These are phyloP conservation scores for Neobulgaria alba DNA, from an alignment of 2,329 filamentous ascomycete species.

Conservation along the genomic window DNA sequence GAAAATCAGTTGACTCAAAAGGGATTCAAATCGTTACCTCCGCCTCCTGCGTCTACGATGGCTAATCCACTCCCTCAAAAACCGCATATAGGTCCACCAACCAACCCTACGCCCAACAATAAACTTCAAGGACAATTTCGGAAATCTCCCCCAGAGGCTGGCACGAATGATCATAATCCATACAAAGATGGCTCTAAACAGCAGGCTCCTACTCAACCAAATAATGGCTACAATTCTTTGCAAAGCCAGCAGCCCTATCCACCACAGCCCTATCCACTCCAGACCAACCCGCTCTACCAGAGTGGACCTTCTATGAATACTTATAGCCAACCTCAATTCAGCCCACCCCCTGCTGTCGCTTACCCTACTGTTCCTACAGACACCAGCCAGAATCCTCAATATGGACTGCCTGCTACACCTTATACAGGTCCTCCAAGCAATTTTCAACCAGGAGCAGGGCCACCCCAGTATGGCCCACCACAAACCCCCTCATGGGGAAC, in stretches of 20 bases:
- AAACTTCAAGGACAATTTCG: not conserved
- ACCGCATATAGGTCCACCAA: not conserved
- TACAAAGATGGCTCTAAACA: not conserved
- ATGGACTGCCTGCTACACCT: not conserved
- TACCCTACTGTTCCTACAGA: not conserved
- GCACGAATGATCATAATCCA: not conserved
- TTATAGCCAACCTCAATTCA: constrained; percentile 1
- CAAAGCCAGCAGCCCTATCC: not conserved
- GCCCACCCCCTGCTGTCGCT: constrained; percentile 2
- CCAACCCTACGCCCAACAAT: not conserved
- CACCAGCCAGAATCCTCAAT: not conserved
- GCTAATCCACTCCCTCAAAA: not conserved
- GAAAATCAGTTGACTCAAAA: constrained; percentile 5
- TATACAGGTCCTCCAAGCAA: not conserved
- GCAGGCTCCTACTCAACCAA: not conserved
- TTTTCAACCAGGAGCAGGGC: not conserved
- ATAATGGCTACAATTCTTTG: not conserved
- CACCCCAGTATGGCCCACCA: not conserved
- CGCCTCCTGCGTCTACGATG: not conserved
- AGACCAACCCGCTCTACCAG: too few species aligned
- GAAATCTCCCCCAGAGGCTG: not conserved
- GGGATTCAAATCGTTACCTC: constrained; percentile 3
- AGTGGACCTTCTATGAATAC: constrained; percentile 3
- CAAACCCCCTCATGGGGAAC: not conserved
- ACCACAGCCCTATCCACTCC: not conserved